phyloP scores from a whole-genome alignment of 805 yeast genomes.

The Suhomyces xylopsoci region DNA sequence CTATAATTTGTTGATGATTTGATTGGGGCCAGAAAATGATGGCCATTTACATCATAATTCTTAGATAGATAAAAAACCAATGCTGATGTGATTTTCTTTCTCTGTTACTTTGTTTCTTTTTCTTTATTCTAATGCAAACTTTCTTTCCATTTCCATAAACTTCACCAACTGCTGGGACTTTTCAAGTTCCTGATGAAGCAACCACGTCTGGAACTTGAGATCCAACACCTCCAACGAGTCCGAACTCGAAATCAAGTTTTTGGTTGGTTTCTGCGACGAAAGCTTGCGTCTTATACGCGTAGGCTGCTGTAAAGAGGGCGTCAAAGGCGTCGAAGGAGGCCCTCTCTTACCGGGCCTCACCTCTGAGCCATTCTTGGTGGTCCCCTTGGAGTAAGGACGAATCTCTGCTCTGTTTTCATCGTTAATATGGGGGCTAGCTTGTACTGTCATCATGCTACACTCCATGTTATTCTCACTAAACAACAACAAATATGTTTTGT shows the following conservation, averaged over 20 bases:
- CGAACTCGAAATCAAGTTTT: neutral
- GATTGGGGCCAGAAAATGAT: too few relatives aligned
- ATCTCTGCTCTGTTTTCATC: neutral
- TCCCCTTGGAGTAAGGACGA: neutral
- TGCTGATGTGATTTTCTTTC: too few relatives aligned
- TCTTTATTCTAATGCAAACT: slow-evolving; percentile 8
- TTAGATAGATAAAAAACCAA: too few relatives aligned
- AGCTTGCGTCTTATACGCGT: slow-evolving; percentile 15
- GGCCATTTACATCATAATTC: too few relatives aligned
- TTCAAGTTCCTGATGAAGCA: slow-evolving; percentile 20
- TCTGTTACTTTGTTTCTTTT: too few relatives aligned
- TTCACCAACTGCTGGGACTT: slow-evolving; percentile 20
- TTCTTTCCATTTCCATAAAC: slow-evolving; percentile 33
- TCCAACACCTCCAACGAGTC: slow-evolving; percentile 17
- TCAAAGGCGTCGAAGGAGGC: slow-evolving; percentile 36
- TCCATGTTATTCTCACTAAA: neutral
- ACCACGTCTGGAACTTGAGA: slow-evolving; percentile 31
- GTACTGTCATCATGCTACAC: neutral
- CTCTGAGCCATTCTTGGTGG: neutral
- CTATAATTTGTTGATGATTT: too few relatives aligned
- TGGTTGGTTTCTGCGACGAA: slow-evolving; percentile 2
- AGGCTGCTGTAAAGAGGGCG: slow-evolving; percentile 24
- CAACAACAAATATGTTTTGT: neutral
- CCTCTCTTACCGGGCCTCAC: slow-evolving; percentile 4
- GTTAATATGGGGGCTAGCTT: neutral